Conservation (phyloP, 345 rosid genomes). For the Populus ilicifolia region DNA sequence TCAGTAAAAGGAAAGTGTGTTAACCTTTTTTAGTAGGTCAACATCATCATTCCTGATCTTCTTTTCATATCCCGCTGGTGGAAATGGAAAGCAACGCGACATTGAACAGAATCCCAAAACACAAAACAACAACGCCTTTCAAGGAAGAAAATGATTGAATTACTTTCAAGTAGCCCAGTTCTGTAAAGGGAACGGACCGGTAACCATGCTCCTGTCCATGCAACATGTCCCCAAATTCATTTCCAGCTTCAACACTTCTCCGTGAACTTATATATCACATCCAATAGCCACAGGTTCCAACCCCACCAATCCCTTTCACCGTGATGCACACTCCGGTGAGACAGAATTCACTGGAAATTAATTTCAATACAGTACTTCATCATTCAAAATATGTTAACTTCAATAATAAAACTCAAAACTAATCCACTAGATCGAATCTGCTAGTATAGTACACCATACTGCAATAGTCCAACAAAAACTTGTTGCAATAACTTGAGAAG, state of each 20-base stretch:
- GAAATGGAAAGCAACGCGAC: slow-evolving; percentile 99
- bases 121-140: slow-evolving; percentile 32
- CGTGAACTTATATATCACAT: slow-evolving; percentile 27
- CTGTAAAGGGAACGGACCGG: slow-evolving; percentile 53
- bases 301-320: slow-evolving; percentile 10
- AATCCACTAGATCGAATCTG: slow-evolving; percentile 19
- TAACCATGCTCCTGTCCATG: slow-evolving; percentile 52
- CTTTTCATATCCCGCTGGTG: slow-evolving; percentile 96
- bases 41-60: slow-evolving; percentile 51
- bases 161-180: slow-evolving; percentile 40
- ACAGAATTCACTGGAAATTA: slow-evolving; percentile 14
- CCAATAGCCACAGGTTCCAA: slow-evolving; percentile 16
- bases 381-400: background rate
- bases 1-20: background rate
- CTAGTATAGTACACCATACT: slow-evolving; percentile 6
- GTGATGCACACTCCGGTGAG: slow-evolving; percentile 14
- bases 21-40: slow-evolving; percentile 70
- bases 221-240: slow-evolving; percentile 56
- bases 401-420: background rate
- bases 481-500: slow-evolving; percentile 6
- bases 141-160: slow-evolving; percentile 28
- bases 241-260: slow-evolving; percentile 36
- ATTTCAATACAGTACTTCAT: slow-evolving; percentile 7
- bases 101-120: slow-evolving; percentile 43
- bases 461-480: slow-evolving; percentile 14